Evolutionary conservation across 2,329 filamentous ascomycete genomes (phyloP), one percentile per base, ranked within the genome.

Genomic region (Diplodia intermedia): DNA sequence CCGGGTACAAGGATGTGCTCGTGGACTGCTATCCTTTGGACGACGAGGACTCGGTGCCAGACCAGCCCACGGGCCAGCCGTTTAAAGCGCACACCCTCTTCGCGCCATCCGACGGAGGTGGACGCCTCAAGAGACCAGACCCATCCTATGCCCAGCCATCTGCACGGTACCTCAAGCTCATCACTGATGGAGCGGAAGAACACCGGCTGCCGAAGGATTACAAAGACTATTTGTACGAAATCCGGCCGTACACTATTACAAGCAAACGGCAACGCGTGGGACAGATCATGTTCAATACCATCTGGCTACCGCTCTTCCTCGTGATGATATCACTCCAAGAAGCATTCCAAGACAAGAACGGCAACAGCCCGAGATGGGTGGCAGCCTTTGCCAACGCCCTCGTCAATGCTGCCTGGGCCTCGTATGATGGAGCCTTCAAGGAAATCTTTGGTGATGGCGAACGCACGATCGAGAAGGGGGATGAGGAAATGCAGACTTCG

Each of bases 71-170:
- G 0, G 85, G 89, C 0, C 47, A 67, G 47, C 84, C 91, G 0
- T 96, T 98, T 82, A 86, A 91, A 72, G 93, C 93, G 1, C 91
- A 93, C 76, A 98, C 94, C 0, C 86, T 99, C 0, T 92, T 92
- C 75, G 90, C 90, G 0, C 90, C 92, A 3, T 72, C 77, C 29
- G 31, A 72, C 6, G 67, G 73, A 8, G 72, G 76, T 68, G 76
- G 70, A 49, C 83, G 84, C 47, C 79, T 89, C 29, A 75, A 83
- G 31, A 88, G 92, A 6, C 88, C 89, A 0, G 85, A 90, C 65
- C 85, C 88, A 1, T 85, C 85, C 68, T 93, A 94, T 74, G 91
- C 93, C 0, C 92, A 97, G 79, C 86, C 95, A 0, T 97, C 92
- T 2, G 84, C 88, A 53, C 89, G 95, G 14, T 98, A 99, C 77